A percentile compares a stretch with the other conserved stretches of the same genome.
Conservation (phyloP, 2,329 filamentous ascomycete species). For the Pseudogymnoascus sp. region DNA sequence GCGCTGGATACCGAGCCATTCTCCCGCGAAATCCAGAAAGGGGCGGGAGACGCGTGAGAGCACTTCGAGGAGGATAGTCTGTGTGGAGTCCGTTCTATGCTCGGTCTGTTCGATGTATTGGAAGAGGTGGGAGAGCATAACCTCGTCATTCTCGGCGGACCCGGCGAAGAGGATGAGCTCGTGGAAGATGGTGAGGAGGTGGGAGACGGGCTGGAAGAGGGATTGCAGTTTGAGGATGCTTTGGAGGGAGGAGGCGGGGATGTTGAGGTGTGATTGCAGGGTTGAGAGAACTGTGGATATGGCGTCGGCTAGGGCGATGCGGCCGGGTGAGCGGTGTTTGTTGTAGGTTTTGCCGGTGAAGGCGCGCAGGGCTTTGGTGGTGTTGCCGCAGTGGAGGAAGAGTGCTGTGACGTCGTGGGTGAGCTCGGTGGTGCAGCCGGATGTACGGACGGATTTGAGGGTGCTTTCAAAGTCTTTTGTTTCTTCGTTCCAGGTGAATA, state of each 20-base stretch:
- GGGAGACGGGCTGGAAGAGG: constrained; percentile 26
- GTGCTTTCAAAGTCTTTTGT: constrained; percentile 46
- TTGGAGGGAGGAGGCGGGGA: constrained; percentile 18
- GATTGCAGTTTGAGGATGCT: constrained; percentile 29
- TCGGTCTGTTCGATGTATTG: constrained; percentile 56
- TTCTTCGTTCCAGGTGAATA: constrained; percentile 56
- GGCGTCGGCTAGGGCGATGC: constrained; percentile 30
- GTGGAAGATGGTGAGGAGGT: constrained; percentile 27
- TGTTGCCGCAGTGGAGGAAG: constrained; percentile 32
- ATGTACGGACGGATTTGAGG: constrained; percentile 42
- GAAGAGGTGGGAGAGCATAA: constrained; percentile 55
- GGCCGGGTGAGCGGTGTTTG: constrained; percentile 21
- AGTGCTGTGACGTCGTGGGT: constrained; percentile 35
- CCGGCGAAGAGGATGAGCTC: constrained; percentile 23
- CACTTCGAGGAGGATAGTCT: constrained; percentile 59
- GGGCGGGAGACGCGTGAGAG: constrained; percentile 55
- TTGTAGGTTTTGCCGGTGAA: constrained; percentile 27
- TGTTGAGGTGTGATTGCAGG: constrained; percentile 26
- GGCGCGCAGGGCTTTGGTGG: constrained; percentile 23
- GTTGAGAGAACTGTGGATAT: constrained; percentile 31
- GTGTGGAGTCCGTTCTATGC: constrained; percentile 53
- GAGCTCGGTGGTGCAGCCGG: constrained; percentile 44
- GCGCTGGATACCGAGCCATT: constrained; percentile 65
- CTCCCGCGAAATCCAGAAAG: constrained; percentile 60
- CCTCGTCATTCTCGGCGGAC: constrained; percentile 45